Percentiles rank a stretch among this genome's conserved stretches.
Evolutionary conservation across 139 green algal genomes (phyloP).

Genomic region (Coccomyxa sp.): DNA sequence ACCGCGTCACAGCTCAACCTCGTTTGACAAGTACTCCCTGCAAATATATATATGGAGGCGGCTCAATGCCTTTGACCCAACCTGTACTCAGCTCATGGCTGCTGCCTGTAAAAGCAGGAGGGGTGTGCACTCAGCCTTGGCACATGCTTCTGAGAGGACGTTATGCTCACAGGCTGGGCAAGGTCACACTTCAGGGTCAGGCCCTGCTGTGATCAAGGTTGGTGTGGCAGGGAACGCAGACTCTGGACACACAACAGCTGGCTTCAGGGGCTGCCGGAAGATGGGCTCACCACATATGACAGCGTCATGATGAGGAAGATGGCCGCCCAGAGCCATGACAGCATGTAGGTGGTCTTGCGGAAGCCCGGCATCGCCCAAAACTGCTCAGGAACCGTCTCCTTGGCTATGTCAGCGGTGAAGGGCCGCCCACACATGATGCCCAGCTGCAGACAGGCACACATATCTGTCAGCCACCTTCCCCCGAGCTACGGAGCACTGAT

Average conservation of each 20-base stretch:
- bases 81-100: too few species aligned
- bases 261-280: too few species aligned
- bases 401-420: not conserved
- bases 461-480: not conserved
- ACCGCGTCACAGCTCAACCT: not conserved
- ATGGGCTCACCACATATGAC: not conserved
- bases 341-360: not conserved
- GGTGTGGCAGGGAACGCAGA: too few species aligned
- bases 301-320: not conserved
- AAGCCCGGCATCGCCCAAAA: not conserved
- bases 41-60: too few species aligned
- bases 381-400: not conserved
- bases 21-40: not conserved
- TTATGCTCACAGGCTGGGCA: too few species aligned
- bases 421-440: not conserved
- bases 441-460: not conserved
- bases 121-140: too few species aligned
- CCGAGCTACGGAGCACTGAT: not conserved
- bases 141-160: too few species aligned
- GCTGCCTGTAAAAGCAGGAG: not conserved
- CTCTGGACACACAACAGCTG: too few species aligned
- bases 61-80: too few species aligned
- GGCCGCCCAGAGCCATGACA: not conserved
- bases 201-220: too few species aligned
- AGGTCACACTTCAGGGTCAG: too few species aligned